Conservation (phyloP, 805 yeast genomes). For the Lachancea sp. region DNA sequence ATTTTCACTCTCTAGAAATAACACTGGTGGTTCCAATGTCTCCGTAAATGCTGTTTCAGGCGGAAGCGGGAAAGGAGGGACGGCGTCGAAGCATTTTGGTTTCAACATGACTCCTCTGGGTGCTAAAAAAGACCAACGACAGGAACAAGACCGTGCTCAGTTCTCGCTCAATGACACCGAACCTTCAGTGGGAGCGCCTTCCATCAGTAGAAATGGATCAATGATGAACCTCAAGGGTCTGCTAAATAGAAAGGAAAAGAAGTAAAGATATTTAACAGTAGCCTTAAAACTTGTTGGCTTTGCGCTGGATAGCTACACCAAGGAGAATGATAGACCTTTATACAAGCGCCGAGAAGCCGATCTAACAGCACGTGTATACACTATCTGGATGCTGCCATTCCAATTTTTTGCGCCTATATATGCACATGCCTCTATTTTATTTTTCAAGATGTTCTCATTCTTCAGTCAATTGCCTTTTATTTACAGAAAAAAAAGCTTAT, state of each 20-base stretch:
- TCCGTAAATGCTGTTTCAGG: conserved; percentile 2
- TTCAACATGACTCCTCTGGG: conserved; percentile 29
- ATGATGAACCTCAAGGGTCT: conserved; percentile 16
- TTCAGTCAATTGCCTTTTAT: too few species aligned
- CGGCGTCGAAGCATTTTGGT: conserved; percentile 23
- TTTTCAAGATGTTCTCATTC: too few species aligned
- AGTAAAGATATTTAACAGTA: background rate
- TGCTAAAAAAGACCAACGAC: conserved; percentile 1
- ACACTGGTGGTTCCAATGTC: conserved; percentile 13
- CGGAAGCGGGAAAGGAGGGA: conserved; percentile 13
- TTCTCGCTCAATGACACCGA: conserved; percentile 1
- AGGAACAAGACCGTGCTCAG: background rate
- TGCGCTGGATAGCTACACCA: too few species aligned
- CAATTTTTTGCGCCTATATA: too few species aligned
- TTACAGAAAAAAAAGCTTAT: too few species aligned
- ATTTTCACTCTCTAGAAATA: conserved; percentile 12
- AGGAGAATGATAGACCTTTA: background rate
- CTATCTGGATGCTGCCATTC: too few species aligned
- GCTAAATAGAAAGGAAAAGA: conserved; percentile 14
- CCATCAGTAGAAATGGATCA: conserved; percentile 13
- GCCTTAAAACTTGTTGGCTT: background rate
- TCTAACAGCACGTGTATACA: too few species aligned
- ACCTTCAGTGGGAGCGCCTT: background rate
- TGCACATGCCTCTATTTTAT: too few species aligned
- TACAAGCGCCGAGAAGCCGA: too few species aligned